These are phyloP conservation scores for Irpex sp. DNA, from an alignment of 1,284 basidiomycete species.

Conservation along the genomic window DNA sequence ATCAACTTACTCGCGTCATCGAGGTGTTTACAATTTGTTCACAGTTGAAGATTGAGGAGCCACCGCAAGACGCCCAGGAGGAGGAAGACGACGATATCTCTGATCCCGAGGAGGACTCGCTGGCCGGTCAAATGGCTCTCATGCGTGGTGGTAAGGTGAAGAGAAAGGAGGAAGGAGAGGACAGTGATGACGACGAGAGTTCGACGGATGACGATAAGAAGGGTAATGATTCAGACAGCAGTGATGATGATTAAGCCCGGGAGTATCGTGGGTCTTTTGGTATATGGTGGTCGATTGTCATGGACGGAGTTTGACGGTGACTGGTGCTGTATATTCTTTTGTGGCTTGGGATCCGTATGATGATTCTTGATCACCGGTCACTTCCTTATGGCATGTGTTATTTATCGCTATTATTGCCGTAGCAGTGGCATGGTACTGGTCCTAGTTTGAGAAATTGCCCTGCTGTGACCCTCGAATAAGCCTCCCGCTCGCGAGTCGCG, in stretches of 20 bases:
- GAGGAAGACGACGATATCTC: constrained; percentile 86
- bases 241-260: constrained; percentile 27
- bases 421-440: too few relatives aligned
- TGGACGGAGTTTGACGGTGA: background rate
- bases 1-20: background rate
- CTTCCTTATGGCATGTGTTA: background rate
- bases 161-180: constrained; percentile 31
- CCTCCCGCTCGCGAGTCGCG: background rate
- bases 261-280: background rate
- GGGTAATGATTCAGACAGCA: constrained; percentile 39
- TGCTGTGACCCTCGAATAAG: background rate
- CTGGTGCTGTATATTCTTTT: background rate
- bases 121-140: constrained; percentile 97
- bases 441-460: too few relatives aligned
- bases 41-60: constrained; percentile 82
- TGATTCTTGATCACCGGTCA: background rate
- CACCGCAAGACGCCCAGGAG: constrained; percentile 54
- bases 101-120: constrained; percentile 91
- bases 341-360: background rate
- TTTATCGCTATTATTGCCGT: too few relatives aligned
- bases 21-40: background rate
- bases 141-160: constrained; percentile 94
- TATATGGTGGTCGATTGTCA: too few relatives aligned
- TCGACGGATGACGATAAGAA: constrained; percentile 47
- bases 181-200: constrained; percentile 45